These are phyloP conservation scores for Pythium oligandrum DNA, from an alignment of 352 stramenopile genomes.

Conservation along the genomic window DNA sequence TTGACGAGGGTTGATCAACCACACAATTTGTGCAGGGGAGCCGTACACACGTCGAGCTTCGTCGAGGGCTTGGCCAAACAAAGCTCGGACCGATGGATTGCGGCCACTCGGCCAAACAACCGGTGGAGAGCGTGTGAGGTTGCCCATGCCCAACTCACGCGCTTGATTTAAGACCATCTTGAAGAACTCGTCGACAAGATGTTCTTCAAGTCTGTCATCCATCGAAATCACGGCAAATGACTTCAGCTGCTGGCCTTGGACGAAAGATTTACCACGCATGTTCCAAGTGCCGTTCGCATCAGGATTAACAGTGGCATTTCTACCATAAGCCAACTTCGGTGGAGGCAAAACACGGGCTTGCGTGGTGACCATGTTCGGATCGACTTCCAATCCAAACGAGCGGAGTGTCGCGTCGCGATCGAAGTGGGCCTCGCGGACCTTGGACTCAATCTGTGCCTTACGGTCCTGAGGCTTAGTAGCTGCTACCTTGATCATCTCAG, in stretches of 20 bases:
- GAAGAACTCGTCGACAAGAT: constrained; percentile 45
- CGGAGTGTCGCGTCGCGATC: constrained; percentile 37
- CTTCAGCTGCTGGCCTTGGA: constrained; percentile 16
- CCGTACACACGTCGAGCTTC: constrained; percentile 27
- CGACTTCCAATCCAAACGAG: constrained; percentile 55
- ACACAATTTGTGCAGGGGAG: constrained; percentile 37
- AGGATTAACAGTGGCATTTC: constrained; percentile 9
- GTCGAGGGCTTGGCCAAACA: constrained; percentile 38
- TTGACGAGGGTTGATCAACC: constrained; percentile 45
- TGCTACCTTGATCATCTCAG: constrained; percentile 79
- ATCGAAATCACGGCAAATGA: constrained; percentile 13
- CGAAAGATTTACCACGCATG: constrained; percentile 56
- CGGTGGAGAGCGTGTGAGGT: constrained; percentile 25
- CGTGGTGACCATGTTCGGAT: constrained; percentile 46
- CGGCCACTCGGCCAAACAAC: constrained; percentile 36
- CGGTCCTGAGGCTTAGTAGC: constrained; percentile 48
- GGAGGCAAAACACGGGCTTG: constrained; percentile 40
- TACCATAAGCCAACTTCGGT: constrained; percentile 48
- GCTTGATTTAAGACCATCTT: constrained; percentile 46
- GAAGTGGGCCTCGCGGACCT: constrained; percentile 56
- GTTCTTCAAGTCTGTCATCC: neutral
- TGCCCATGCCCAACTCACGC: constrained; percentile 50
- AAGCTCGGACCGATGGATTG: constrained; percentile 24
- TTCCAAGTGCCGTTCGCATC: constrained; percentile 56
- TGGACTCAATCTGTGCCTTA: constrained; percentile 53